phyloP scores from a whole-genome alignment of 2,329 filamentous ascomycete species.

The Zarea fungicola region DNA sequence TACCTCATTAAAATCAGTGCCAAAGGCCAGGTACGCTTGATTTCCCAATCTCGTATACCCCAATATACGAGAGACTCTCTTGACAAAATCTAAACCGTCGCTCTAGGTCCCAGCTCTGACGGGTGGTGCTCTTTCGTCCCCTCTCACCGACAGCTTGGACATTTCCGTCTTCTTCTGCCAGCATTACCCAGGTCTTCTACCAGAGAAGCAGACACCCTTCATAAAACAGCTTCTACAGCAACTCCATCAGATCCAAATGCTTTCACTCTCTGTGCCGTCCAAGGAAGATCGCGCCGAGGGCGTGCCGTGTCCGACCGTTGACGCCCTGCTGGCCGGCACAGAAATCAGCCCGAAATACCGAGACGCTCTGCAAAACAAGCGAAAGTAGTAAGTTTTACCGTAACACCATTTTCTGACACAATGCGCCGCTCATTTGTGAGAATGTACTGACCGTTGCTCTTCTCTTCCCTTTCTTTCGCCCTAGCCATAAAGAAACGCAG shows the following conservation, averaged over 20 bases:
- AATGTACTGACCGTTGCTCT: background rate
- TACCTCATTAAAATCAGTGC: background rate
- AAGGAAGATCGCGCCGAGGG: conserved; percentile 3
- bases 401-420: background rate
- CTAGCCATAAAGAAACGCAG: background rate
- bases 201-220: background rate
- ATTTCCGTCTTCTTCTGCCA: background rate
- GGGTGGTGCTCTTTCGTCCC: background rate
- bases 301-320: background rate
- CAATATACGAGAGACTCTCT: background rate
- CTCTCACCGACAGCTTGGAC: conserved; percentile 4
- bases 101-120: conserved; percentile 4
- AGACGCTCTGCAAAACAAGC: background rate
- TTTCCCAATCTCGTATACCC: background rate
- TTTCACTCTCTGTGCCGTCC: background rate
- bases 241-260: background rate
- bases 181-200: background rate
- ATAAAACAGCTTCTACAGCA: background rate
- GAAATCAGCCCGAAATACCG: background rate
- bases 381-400: background rate
- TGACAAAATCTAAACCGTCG: background rate
- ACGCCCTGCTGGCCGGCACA: background rate
- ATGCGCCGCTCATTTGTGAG: background rate
- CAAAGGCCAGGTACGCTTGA: conserved; percentile 15
- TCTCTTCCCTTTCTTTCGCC: background rate